phyloP scores from a whole-genome alignment of 2,329 filamentous ascomycete species.

The Epichloe coenophiala region DNA sequence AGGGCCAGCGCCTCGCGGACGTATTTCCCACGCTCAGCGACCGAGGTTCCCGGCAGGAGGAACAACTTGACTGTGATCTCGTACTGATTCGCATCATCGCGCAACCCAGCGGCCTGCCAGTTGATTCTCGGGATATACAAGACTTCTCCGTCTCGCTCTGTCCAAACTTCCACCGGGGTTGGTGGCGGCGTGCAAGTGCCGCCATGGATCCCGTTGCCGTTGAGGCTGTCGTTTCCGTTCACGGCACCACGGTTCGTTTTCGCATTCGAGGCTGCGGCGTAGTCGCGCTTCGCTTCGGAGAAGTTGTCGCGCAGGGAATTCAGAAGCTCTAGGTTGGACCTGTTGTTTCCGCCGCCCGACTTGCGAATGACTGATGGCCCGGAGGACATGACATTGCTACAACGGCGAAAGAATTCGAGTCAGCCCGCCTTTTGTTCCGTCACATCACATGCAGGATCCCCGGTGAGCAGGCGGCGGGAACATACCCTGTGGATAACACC shows the following conservation, averaged over 20 bases:
- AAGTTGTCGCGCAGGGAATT: conserved; percentile 81
- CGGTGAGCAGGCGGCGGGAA: conserved; percentile 9
- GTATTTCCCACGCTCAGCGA: conserved; percentile 52
- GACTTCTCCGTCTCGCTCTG: conserved; percentile 42
- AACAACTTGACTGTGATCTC: conserved; percentile 95
- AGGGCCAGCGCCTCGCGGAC: conserved; percentile 66
- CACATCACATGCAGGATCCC: conserved; percentile 3
- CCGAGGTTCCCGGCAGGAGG: conserved; percentile 62
- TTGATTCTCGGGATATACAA: conserved; percentile 71
- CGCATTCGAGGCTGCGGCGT: conserved; percentile 19
- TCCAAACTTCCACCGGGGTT: conserved; percentile 46
- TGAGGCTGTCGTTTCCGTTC: conserved; percentile 13
- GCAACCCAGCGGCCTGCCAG: conserved; percentile 55
- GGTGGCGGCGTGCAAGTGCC: conserved; percentile 11
- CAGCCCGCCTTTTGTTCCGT: neutral
- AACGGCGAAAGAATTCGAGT: neutral
- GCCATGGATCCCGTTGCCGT: conserved; percentile 18
- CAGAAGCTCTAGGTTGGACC: conserved; percentile 87
- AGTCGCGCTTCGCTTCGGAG: conserved; percentile 54
- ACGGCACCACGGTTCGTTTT: conserved; percentile 17
- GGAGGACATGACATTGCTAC: conserved; percentile 69
- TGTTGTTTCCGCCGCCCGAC: conserved; percentile 52
- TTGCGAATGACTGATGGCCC: conserved; percentile 76
- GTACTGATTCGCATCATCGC: conserved; percentile 74
- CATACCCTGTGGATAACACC: conserved; percentile 75